Base-by-base conservation (phyloP, 2,329 filamentous ascomycete genomes). In the Huntiella bhutanensis region DNA sequence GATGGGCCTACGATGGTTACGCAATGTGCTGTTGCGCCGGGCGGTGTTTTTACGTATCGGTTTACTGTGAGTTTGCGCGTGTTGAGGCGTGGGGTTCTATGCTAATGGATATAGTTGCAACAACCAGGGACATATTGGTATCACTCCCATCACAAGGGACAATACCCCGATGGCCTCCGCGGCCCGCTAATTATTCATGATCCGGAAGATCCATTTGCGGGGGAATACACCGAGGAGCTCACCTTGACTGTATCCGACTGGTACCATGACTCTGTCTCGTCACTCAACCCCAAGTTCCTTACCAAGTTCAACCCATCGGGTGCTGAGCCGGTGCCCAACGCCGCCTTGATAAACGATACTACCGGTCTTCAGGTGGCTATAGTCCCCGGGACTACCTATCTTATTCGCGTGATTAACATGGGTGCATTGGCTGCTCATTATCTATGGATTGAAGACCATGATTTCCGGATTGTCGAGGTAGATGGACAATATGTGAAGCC, bases 61-160 rank as follows among this genome's bases (percentile, higher is more conserved):
- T 82, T 83, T 56, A 78, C 69, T 2, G 73, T 79, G 57, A 56
- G 59, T 19, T 19, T 45, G 8, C 5, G 17, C 16, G 5, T 17
- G 3, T 33, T 32, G 15, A 17, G 12, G 11, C 10, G 4, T 17
- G 13, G 3, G 4, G 5, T 7, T 39, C 7, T 34, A 17, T 12
- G 32, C 41, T 48, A 33, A 41, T 32, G 33, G 12, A 10, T 13
- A 12, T 45, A 41, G 37, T 15, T 38, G 5, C 56, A 74, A 42
- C 79, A 83, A 62, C 69, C 77, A 0, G 82, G 81, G 22, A 82
- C 80, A 1, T 86, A 83, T 59, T 86, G 81, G 82, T 87, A 86
- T 53, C 80, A 84, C 57, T 80, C 75, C 4, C 80, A 84, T 56
- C 68, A 69, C 16, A 66, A 68, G 51, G 75, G 70, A 17, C 78